These are phyloP conservation scores for Phytophthora vignae DNA, from an alignment of 352 stramenopile species.

Conservation along the genomic window DNA sequence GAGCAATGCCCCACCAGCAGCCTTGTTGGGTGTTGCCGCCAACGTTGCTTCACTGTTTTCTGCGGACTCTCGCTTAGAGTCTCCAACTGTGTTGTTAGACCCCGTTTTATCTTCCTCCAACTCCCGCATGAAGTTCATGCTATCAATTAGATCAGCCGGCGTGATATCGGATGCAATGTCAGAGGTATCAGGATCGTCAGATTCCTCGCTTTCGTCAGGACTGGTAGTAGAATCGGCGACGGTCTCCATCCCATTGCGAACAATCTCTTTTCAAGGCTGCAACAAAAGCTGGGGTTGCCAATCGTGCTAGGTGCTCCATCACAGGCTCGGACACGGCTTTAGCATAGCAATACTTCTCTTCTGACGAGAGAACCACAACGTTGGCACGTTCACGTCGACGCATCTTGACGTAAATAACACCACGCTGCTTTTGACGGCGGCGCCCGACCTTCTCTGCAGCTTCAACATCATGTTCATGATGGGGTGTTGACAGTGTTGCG, in stretches of 20 bases:
- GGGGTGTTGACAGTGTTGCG: neutral
- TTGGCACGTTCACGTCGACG: neutral
- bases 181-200: neutral
- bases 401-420: conserved; percentile 10
- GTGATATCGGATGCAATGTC: neutral
- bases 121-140: neutral
- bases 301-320: neutral
- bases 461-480: neutral
- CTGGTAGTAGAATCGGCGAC: neutral
- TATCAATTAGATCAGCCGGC: neutral
- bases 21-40: neutral
- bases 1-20: neutral
- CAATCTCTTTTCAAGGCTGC: conserved; percentile 1
- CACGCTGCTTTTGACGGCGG: neutral
- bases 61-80: neutral
- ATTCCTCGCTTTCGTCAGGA: neutral
- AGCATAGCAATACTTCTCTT: conserved; percentile 9
- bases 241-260: neutral
- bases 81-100: neutral
- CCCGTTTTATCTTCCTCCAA: neutral
- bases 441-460: neutral
- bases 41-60: neutral
- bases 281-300: neutral
- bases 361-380: conserved; percentile 5
- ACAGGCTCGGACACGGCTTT: conserved; percentile 2